phyloP scores from a whole-genome alignment of 208 protist species.

The Leishmania lainsoni region DNA sequence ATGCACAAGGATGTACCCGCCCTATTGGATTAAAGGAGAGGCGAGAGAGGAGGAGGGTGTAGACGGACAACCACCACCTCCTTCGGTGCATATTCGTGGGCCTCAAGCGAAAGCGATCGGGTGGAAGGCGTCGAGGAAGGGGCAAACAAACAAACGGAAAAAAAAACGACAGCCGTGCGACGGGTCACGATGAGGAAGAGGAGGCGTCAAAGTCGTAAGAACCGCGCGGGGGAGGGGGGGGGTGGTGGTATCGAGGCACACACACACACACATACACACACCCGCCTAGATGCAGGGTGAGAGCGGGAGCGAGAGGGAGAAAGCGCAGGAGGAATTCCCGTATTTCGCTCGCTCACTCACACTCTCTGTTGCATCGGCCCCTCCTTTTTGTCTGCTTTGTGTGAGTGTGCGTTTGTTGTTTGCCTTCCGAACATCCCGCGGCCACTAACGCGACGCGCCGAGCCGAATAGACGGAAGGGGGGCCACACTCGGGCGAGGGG shows the following conservation, averaged over 20 bases:
- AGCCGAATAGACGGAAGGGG: conserved; percentile 13
- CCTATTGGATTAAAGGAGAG: background rate
- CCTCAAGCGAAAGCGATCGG: conserved; percentile 6
- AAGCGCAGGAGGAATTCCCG: background rate
- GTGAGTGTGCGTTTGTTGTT: background rate
- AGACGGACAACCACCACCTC: background rate
- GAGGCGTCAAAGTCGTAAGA: background rate
- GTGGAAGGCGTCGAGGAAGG: background rate
- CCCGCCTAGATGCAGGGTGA: background rate
- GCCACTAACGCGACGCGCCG: conserved; percentile 11
- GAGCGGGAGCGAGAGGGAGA: background rate
- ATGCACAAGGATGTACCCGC: background rate
- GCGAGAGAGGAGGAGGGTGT: background rate
- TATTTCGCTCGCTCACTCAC: background rate
- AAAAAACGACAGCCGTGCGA: background rate
- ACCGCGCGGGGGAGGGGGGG: background rate
- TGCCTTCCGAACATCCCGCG: background rate
- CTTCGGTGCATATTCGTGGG: conserved; percentile 17
- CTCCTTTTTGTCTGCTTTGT: background rate
- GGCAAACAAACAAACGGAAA: background rate
- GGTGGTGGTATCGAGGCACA: background rate
- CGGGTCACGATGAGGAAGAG: background rate
- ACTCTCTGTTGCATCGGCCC: background rate
- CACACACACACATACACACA: background rate
- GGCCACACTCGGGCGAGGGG: background rate